These are phyloP conservation scores for Aspergillus quadrilineatus DNA, from an alignment of 2,329 filamentous ascomycete genomes.

Conservation along the genomic window DNA sequence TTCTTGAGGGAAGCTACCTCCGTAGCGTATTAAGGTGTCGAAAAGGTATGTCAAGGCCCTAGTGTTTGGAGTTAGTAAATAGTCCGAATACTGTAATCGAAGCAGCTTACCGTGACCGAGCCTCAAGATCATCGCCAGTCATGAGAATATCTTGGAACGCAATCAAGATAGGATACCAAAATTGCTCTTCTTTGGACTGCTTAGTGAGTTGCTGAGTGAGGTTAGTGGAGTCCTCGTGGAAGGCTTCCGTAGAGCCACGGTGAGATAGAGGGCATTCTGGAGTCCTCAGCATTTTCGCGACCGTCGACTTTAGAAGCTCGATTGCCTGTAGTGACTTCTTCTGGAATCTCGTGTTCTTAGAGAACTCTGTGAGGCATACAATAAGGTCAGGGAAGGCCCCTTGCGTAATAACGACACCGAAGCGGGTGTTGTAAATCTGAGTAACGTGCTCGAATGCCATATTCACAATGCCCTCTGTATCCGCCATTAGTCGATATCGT, in stretches of 20 bases:
- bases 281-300: constrained; percentile 91
- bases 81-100: constrained; percentile 6
- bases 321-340: constrained; percentile 97
- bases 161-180: constrained; percentile 97
- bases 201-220: constrained; percentile 65
- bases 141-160: constrained; percentile 98
- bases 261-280: constrained; percentile 90
- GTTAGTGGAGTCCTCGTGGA: constrained; percentile 47
- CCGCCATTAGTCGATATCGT: background rate
- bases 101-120: constrained; percentile 62
- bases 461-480: constrained; percentile 83
- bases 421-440: constrained; percentile 91
- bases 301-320: constrained; percentile 88
- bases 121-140: constrained; percentile 97
- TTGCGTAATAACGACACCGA: constrained; percentile 93
- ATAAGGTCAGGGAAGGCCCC: constrained; percentile 95
- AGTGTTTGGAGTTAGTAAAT: constrained; percentile 11
- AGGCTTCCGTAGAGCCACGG: constrained; percentile 50
- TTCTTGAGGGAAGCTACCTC: constrained; percentile 83
- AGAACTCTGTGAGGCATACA: constrained; percentile 95
- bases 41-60: constrained; percentile 93
- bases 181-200: constrained; percentile 92
- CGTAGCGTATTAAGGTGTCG: constrained; percentile 84
- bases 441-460: constrained; percentile 96
- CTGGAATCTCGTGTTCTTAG: constrained; percentile 97